Evolutionary conservation across 768 basidiomycete genomes (phyloP).

Genomic region (Leccinum obscurum): DNA sequence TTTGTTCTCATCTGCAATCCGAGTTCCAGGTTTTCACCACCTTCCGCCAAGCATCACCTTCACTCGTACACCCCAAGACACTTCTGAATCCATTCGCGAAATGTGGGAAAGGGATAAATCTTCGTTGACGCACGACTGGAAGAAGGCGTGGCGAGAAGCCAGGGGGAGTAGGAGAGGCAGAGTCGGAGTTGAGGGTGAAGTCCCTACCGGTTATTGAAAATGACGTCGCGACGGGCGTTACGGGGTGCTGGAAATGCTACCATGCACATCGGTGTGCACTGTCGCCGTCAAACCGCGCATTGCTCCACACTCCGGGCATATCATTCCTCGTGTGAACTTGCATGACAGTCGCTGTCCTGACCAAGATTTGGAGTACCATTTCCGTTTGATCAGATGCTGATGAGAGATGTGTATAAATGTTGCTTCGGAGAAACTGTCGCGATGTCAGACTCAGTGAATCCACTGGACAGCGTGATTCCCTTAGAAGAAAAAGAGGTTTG

Average conservation of each 20-base stretch:
- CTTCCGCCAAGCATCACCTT: conserved; percentile 23
- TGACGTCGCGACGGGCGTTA: neutral
- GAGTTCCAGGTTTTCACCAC: conserved; percentile 51
- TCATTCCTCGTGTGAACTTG: neutral
- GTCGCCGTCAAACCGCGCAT: neutral
- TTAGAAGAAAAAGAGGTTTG: no score
- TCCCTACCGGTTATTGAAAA: conserved; percentile 12
- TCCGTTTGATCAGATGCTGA: neutral
- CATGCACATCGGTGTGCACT: neutral
- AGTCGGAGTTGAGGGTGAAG: conserved; percentile 41
- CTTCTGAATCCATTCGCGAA: conserved; percentile 51
- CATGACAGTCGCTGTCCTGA: no score
- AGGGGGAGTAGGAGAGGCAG: conserved; percentile 61
- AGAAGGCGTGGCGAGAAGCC: conserved; percentile 73
- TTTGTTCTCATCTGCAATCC: conserved; percentile 36
- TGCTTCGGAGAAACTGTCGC: no score
- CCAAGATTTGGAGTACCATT: neutral
- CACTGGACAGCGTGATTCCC: no score
- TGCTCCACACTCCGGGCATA: neutral
- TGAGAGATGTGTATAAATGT: neutral
- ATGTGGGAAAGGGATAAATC: conserved; percentile 71
- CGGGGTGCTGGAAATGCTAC: conserved; percentile 2
- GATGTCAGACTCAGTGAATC: no score
- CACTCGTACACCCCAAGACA: conserved; percentile 23
- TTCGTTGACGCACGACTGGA: conserved; percentile 75